A percentile compares a stretch with the other conserved stretches of the same genome.
These are phyloP conservation scores for Musa itinerans DNA, from an alignment of 176 grass and related monocot genomes.

Conservation along the genomic window DNA sequence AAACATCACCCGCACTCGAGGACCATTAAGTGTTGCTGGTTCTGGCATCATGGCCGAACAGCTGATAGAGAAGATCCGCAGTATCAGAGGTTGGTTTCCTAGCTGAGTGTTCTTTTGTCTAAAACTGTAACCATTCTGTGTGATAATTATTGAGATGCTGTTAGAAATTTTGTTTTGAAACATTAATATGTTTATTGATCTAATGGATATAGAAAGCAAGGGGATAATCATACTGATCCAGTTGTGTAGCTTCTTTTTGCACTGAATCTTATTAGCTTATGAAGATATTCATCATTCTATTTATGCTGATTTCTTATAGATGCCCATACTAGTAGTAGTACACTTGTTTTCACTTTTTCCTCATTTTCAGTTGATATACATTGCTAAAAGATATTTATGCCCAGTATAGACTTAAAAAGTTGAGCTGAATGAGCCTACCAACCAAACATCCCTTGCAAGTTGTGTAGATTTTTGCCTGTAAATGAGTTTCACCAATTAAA, in stretches of 20 bases:
- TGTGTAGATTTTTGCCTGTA: no score
- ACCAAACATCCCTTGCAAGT: no score
- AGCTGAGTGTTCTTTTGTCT: not conserved
- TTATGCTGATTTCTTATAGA: not conserved
- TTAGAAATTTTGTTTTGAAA: no score
- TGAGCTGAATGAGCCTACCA: no score
- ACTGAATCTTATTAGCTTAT: not conserved
- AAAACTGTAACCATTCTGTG: not conserved
- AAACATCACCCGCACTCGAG: conserved; percentile 58
- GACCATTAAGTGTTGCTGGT: conserved; percentile 47
- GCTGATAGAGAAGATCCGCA: conserved; percentile 79
- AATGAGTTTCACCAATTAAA: no score
- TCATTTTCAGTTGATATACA: no score
- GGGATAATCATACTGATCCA: not conserved
- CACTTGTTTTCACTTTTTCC: no score
- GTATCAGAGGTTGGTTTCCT: conserved; percentile 54
- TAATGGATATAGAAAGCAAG: not conserved
- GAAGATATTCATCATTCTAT: not conserved
- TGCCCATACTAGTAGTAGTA: not conserved
- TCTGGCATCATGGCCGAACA: conserved; percentile 86
- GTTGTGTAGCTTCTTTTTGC: not conserved
- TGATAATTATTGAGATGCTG: no score
- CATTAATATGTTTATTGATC: no score
- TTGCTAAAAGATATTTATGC: no score
- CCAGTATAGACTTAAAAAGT: no score